These are phyloP conservation scores for Crotalaria pallida DNA, from an alignment of 306 rosid genomes.

Conservation along the genomic window DNA sequence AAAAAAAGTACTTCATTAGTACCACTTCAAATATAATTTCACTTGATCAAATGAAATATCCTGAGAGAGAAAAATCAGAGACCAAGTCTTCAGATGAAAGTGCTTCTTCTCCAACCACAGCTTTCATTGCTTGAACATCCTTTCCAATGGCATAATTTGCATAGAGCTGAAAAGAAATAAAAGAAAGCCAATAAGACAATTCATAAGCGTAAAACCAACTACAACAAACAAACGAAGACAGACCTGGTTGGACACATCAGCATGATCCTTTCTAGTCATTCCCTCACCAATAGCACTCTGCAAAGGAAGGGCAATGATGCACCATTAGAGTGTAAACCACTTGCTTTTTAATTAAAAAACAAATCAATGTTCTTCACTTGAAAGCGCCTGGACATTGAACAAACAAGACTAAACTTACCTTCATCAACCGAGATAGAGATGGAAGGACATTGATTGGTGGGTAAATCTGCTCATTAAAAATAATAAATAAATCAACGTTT, in stretches of 20 bases:
- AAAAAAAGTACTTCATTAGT: neutral
- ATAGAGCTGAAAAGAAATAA: constrained; percentile 58
- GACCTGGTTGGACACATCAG: constrained; percentile 99
- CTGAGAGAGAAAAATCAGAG: constrained; percentile 14
- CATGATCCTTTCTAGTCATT: constrained; percentile 95
- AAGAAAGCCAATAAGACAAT: constrained; percentile 11
- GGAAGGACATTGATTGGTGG: constrained; percentile 99
- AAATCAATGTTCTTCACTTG: neutral
- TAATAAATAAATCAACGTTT: constrained; percentile 22
- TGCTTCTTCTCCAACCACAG: constrained; percentile 99
- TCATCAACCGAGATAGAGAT: constrained; percentile 96
- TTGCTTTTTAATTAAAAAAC: constrained; percentile 3
- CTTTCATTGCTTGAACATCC: constrained; percentile 99
- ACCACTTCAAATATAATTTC: constrained; percentile 2
- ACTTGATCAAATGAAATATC: neutral
- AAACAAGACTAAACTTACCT: constrained; percentile 48
- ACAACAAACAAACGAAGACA: constrained; percentile 14
- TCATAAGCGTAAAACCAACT: neutral
- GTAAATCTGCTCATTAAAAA: constrained; percentile 59
- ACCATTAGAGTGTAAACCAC: constrained; percentile 3
- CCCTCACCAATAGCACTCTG: constrained; percentile 99
- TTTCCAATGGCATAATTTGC: constrained; percentile 99
- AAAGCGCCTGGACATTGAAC: constrained; percentile 17
- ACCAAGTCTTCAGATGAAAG: constrained; percentile 99
- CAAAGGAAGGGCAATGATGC: constrained; percentile 26